phyloP scores from a whole-genome alignment of 2,329 filamentous ascomycete species.

The Alternaria sp. region DNA sequence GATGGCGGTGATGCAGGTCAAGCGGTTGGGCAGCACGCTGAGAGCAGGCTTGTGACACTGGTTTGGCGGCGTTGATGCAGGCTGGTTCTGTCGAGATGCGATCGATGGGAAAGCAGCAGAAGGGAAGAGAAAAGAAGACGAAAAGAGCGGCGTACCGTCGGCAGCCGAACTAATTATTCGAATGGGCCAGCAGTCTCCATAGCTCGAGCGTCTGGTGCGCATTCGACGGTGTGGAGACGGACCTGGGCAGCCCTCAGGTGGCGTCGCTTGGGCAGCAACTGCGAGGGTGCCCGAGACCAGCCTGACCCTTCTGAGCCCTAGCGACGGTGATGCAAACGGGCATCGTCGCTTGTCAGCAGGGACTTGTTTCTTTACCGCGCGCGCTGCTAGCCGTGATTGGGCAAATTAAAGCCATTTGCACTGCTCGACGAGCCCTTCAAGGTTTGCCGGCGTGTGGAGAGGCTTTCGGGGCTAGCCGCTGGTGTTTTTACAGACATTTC shows the following conservation, averaged over 20 bases:
- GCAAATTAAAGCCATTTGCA: background rate
- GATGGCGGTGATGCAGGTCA: conserved; percentile 39
- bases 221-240: conserved; percentile 36
- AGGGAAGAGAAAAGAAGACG: conserved; percentile 20
- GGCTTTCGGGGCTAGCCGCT: conserved; percentile 9
- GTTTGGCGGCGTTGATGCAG: background rate
- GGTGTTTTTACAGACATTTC: conserved; percentile 4
- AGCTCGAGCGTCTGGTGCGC: conserved; percentile 28
- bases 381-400: background rate
- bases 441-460: background rate
- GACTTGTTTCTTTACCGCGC: background rate
- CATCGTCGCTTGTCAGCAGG: conserved; percentile 3
- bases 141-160: conserved; percentile 24
- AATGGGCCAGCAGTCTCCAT: conserved; percentile 33
- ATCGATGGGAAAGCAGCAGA: conserved; percentile 14
- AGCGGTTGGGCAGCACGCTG: conserved; percentile 35
- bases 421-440: background rate
- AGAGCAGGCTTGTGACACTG: conserved; percentile 1
- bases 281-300: conserved; percentile 19
- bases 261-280: conserved; percentile 39
- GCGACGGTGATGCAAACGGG: conserved; percentile 1
- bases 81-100: conserved; percentile 12
- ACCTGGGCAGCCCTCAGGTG: conserved; percentile 20
- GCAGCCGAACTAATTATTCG: conserved; percentile 37
- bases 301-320: conserved; percentile 2